Conservation (phyloP, 2,329 filamentous ascomycete species). For the Seiridium cupressi region DNA sequence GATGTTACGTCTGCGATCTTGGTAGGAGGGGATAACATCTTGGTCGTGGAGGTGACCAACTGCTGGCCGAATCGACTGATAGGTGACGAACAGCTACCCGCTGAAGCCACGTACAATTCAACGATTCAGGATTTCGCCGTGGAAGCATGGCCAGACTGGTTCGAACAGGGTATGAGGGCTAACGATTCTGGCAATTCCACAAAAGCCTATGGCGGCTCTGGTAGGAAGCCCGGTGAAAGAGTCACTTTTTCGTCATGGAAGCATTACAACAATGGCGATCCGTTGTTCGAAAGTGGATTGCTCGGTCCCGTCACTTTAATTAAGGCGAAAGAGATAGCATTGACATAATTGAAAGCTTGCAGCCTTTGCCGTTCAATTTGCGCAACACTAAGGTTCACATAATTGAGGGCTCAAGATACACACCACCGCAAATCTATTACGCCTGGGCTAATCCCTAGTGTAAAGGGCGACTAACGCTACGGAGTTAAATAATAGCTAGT, state of each 20-base stretch:
- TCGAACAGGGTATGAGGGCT: background rate
- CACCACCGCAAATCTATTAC: background rate
- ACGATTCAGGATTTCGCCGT: background rate
- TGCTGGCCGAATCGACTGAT: background rate
- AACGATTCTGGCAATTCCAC: background rate
- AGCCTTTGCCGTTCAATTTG: background rate
- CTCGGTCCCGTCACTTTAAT: background rate
- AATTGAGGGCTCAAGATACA: background rate
- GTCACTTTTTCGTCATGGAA: background rate
- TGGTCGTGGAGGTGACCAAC: background rate
- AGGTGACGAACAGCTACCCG: background rate
- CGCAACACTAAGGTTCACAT: background rate
- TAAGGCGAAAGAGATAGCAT: background rate
- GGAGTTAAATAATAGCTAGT: too few species aligned
- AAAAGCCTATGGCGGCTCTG: background rate
- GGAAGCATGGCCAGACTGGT: background rate
- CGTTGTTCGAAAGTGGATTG: background rate
- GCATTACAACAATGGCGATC: background rate
- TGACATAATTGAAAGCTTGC: background rate
- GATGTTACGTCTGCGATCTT: background rate
- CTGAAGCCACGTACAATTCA: background rate
- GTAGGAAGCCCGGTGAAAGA: background rate
- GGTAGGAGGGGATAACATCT: background rate
- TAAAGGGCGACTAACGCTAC: too few species aligned
- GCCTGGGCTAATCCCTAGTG: too few species aligned